Conservation (phyloP, 2,329 filamentous ascomycete species). For the Ophidiomyces ophidiicola region DNA sequence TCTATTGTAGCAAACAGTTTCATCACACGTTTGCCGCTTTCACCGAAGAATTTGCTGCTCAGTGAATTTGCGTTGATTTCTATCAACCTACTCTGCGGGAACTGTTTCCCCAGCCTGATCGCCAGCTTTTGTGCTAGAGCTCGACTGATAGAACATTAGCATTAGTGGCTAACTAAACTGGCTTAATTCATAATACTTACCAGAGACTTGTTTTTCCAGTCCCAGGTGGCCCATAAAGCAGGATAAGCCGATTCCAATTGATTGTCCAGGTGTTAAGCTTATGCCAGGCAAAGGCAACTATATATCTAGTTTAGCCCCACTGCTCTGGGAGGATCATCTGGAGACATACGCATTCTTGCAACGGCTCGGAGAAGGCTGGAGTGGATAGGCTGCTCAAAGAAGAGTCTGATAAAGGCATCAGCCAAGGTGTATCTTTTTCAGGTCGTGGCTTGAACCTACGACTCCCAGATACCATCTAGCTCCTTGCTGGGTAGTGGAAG, state of each 20-base stretch:
- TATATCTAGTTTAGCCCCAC: neutral
- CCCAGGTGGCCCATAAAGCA: conserved; percentile 86
- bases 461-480: conserved; percentile 35
- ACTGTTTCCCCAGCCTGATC: conserved; percentile 36
- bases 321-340: neutral
- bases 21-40: conserved; percentile 36
- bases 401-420: conserved; percentile 21
- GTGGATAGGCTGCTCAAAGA: conserved; percentile 35
- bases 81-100: conserved; percentile 31
- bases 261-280: conserved; percentile 28
- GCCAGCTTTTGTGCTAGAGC: conserved; percentile 40
- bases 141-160: conserved; percentile 21
- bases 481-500: conserved; percentile 28
- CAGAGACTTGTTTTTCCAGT: conserved; percentile 59
- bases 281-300: conserved; percentile 24
- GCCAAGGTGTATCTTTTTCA: neutral
- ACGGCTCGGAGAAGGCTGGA: conserved; percentile 31
- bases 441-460: conserved; percentile 19
- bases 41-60: conserved; percentile 39
- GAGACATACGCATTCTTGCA: conserved; percentile 27
- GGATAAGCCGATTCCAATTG: conserved; percentile 46
- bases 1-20: conserved; percentile 35
- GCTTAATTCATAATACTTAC: no score
- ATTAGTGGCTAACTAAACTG: neutral
- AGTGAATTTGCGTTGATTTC: conserved; percentile 38